Conservation (phyloP, 257 asterid genomes). For the Solanum lycopersicoides region DNA sequence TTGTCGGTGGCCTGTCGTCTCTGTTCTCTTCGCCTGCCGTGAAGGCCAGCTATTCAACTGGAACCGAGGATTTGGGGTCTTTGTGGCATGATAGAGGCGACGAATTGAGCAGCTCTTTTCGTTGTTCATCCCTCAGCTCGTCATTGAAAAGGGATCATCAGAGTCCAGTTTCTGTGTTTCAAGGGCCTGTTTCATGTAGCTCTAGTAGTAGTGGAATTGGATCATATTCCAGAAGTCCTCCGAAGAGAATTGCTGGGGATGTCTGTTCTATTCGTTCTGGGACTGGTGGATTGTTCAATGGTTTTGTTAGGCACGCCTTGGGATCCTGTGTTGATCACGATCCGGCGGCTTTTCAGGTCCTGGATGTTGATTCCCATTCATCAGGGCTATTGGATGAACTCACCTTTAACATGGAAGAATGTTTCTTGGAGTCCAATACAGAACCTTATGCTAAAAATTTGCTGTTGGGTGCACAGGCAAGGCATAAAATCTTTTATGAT, state of each 20-base stretch:
- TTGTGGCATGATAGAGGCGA: conserved; percentile 79
- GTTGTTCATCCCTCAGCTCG: conserved; percentile 58
- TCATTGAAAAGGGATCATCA: conserved; percentile 78
- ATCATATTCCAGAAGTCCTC: conserved; percentile 47
- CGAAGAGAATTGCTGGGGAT: conserved; percentile 39
- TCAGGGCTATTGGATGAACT: conserved; percentile 52
- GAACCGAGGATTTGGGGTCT: conserved; percentile 60
- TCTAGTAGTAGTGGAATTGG: conserved; percentile 31
- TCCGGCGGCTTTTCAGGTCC: conserved; percentile 27
- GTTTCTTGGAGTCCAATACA: conserved; percentile 23
- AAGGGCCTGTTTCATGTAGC: conserved; percentile 30
- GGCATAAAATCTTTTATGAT: conserved; percentile 56
- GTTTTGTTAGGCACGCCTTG: conserved; percentile 63
- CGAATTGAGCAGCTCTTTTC: conserved; percentile 57
- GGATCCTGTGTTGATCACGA: conserved; percentile 70
- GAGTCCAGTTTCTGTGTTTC: conserved; percentile 97
- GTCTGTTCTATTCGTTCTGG: conserved; percentile 39
- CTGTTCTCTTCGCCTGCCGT: conserved; percentile 47
- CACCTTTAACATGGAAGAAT: conserved; percentile 76
- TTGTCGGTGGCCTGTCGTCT: conserved; percentile 57
- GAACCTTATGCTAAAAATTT: conserved; percentile 56
- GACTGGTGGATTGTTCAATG: conserved; percentile 44
- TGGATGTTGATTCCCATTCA: conserved; percentile 21
- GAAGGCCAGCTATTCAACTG: conserved; percentile 40
- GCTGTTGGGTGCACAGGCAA: conserved; percentile 65